Evolutionary conservation across 768 basidiomycete species (phyloP), one percentile per base, ranked within the genome.

Genomic region (Strobilomyces echinocephalus): DNA sequence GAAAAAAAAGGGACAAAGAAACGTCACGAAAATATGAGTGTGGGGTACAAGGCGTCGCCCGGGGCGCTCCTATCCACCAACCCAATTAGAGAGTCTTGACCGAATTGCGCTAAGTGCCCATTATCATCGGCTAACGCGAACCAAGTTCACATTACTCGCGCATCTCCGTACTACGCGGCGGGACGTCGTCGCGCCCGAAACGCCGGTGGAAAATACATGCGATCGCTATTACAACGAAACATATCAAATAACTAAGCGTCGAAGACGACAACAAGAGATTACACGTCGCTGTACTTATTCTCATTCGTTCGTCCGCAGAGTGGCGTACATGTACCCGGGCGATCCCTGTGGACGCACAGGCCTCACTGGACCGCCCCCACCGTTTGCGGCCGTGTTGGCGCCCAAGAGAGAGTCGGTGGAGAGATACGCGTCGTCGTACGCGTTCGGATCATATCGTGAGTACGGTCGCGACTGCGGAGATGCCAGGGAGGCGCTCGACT

Each of bases 371-470:
- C 65, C 59, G 6, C 55, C 61, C 42, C 59, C 63, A 1, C 50
- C 62, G 16, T 69, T 69, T 2, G 55, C 60, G 30, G 53, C 43
- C 43, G 68, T 68, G 38, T 69, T 68, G 5, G 55, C 55, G 21
- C 33, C 60, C 28, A 57, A 16, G 18, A 68, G 40, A 1, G 69
- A 71, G 18, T 69, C 68, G 26, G 24, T 65, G 55, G 53, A 55
- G 0, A 69, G 43, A 36, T 63, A 61, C 1, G 63, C 61, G 34
- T 65, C 67, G 8, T 69, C 58, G 54, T 71, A 70, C 46, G 52
- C 9, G 36, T 14, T 46, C 2, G 67, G 63, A 18, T 71, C 41
- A 35, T 58, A 63, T 10, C 62, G 60, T 2, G 57, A 18, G 39
- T 62, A 57, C 26, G 55, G 54, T 16, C 60, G 59, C 16, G 56